Evolutionary conservation across 2,329 filamentous ascomycete species (phyloP).

Genomic region (Eutypa lata): DNA sequence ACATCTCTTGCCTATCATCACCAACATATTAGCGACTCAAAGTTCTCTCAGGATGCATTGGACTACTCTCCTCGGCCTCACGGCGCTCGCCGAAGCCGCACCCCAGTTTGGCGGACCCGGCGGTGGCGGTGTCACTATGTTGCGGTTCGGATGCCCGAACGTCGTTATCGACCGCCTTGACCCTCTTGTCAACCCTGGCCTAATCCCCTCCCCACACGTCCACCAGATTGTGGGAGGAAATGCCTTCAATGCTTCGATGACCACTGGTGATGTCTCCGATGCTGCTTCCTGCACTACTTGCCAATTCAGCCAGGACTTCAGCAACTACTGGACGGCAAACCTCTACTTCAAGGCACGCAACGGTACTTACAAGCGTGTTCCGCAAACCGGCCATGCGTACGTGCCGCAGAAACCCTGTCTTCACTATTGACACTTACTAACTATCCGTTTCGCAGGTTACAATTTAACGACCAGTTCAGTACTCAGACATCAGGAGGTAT

Average conservation of each 20-base stretch:
- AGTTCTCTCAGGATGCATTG: slow-evolving; percentile 27
- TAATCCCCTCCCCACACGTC: slow-evolving; percentile 49
- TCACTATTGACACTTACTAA: not conserved
- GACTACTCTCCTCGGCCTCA: slow-evolving; percentile 26
- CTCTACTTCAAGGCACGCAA: slow-evolving; percentile 31
- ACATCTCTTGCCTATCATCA: slow-evolving; percentile 4
- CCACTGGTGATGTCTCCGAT: slow-evolving; percentile 28
- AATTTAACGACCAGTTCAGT: slow-evolving; percentile 37
- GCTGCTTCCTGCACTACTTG: slow-evolving; percentile 41
- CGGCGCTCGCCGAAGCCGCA: slow-evolving; percentile 26
- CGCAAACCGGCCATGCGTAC: slow-evolving; percentile 52
- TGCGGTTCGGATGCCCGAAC: slow-evolving; percentile 44
- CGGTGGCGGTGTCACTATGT: slow-evolving; percentile 9
- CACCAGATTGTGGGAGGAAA: slow-evolving; percentile 55
- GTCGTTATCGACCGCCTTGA: slow-evolving; percentile 44
- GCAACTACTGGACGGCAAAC: slow-evolving; percentile 31
- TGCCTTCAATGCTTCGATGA: slow-evolving; percentile 42
- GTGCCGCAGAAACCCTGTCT: slow-evolving; percentile 34
- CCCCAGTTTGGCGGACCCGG: slow-evolving; percentile 25
- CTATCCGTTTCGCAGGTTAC: slow-evolving; percentile 20
- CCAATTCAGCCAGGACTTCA: slow-evolving; percentile 31
- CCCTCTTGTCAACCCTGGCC: slow-evolving; percentile 37
- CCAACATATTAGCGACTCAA: slow-evolving; percentile 1
- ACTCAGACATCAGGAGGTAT: not conserved
- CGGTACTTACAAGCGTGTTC: slow-evolving; percentile 28